These are phyloP conservation scores for Bipolaris victoriae DNA, from an alignment of 2,329 filamentous ascomycete genomes.

Conservation along the genomic window DNA sequence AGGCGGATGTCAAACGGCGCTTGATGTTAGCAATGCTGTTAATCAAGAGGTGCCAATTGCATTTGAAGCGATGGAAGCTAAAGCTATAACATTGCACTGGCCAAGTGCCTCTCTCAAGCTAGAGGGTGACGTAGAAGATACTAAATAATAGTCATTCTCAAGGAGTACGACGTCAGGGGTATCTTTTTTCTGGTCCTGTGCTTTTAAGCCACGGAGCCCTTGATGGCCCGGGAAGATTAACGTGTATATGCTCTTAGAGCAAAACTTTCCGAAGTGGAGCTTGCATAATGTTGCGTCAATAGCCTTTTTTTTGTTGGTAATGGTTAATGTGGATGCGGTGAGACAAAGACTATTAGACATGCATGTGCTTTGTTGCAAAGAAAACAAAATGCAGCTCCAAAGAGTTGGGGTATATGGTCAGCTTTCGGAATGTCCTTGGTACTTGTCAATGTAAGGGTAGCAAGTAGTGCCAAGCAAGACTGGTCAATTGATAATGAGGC, in stretches of 20 bases:
- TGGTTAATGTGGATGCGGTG: background rate
- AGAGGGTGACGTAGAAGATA: background rate
- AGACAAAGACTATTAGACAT: background rate
- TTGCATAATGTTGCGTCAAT: background rate
- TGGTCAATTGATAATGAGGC: background rate
- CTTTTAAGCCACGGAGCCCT: background rate
- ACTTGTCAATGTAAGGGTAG: background rate
- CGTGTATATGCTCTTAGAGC: background rate
- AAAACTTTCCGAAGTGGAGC: background rate
- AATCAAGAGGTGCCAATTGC: slow-evolving; percentile 26
- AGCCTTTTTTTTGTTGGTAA: slow-evolving; percentile 1
- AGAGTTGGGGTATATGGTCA: background rate
- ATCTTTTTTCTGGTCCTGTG: background rate
- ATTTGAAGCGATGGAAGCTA: slow-evolving; percentile 9
- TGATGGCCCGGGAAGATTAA: background rate
- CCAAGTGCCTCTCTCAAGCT: slow-evolving; percentile 10
- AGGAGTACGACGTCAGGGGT: background rate
- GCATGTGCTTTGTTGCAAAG: background rate
- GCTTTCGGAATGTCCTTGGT: background rate
- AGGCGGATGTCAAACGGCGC: background rate
- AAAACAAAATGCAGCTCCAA: background rate
- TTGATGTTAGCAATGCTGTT: slow-evolving; percentile 8
- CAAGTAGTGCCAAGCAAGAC: background rate
- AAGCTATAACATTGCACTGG: background rate
- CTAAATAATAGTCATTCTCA: background rate